Conservation (phyloP, 371 early-diverging fungal genomes). For the Choanephora cucurbitarum region DNA sequence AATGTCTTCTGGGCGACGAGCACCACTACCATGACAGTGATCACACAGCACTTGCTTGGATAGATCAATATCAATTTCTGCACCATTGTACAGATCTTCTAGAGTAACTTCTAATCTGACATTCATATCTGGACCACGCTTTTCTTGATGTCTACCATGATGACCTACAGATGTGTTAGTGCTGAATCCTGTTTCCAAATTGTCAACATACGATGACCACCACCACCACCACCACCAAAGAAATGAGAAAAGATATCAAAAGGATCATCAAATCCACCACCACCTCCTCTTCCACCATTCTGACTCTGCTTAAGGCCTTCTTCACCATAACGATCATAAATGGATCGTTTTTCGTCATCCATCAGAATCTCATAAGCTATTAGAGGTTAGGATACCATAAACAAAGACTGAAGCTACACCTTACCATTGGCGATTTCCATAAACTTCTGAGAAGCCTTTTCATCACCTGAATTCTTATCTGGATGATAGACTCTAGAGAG, state of each 20-base stretch:
- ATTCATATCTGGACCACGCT: conserved; percentile 78
- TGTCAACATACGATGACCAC: conserved; percentile 33
- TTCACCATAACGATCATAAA: conserved; percentile 87
- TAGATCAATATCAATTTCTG: conserved; percentile 83
- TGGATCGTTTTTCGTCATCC: conserved; percentile 74
- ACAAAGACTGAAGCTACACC: neutral
- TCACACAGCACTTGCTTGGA: conserved; percentile 93
- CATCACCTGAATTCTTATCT: conserved; percentile 89
- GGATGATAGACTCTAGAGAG: conserved; percentile 88
- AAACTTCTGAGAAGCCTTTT: conserved; percentile 82
- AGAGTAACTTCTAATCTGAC: conserved; percentile 81
- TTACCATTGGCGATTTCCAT: conserved; percentile 90
- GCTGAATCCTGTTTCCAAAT: too few relatives aligned
- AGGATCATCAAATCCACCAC: conserved; percentile 83
- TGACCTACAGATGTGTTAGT: too few relatives aligned
- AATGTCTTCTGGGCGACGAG: conserved; percentile 81
- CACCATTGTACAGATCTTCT: conserved; percentile 89
- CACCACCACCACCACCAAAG: too few relatives aligned
- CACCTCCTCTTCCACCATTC: conserved; percentile 56
- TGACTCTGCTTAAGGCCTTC: conserved; percentile 86
- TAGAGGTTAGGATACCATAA: neutral
- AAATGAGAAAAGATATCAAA: conserved; percentile 94
- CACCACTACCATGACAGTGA: conserved; percentile 93
- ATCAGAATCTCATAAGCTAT: conserved; percentile 93
- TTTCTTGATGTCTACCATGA: conserved; percentile 59